phyloP scores from a whole-genome alignment of 257 asterid genomes.

The Solanum tacnaense region DNA sequence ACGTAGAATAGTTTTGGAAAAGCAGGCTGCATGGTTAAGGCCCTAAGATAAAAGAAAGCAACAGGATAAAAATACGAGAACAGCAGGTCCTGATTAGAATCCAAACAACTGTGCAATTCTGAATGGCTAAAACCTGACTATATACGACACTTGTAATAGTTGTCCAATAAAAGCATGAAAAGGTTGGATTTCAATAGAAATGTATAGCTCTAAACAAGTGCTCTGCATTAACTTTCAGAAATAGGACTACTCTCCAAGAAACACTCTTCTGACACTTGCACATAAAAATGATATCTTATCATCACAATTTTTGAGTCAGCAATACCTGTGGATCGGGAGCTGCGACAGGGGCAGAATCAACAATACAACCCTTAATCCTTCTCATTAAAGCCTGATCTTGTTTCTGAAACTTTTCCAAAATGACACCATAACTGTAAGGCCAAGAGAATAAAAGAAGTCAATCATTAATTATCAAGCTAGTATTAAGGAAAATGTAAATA shows the following conservation, averaged over 20 bases:
- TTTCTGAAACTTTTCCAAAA: slow-evolving; percentile 73
- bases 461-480: background rate
- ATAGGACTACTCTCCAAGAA: background rate
- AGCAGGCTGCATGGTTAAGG: background rate
- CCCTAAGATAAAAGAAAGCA: background rate
- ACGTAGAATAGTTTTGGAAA: background rate
- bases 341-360: slow-evolving; percentile 96
- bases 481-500: background rate
- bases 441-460: slow-evolving; percentile 3
- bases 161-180: background rate
- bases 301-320: background rate
- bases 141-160: background rate
- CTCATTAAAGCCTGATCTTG: slow-evolving; percentile 43
- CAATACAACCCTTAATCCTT: slow-evolving; percentile 75
- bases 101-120: background rate
- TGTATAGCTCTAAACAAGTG: background rate
- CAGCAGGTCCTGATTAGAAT: background rate
- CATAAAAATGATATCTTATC: background rate
- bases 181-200: background rate
- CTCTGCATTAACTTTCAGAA: background rate
- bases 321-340: slow-evolving; percentile 82
- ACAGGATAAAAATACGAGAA: background rate
- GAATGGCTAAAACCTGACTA: background rate
- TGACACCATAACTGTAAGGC: slow-evolving; percentile 62
- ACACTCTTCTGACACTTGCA: background rate